Percentiles rank a stretch among this genome's conserved stretches.
These are phyloP conservation scores for Cajanus cajan DNA, from an alignment of 306 rosid species.

Conservation along the genomic window DNA sequence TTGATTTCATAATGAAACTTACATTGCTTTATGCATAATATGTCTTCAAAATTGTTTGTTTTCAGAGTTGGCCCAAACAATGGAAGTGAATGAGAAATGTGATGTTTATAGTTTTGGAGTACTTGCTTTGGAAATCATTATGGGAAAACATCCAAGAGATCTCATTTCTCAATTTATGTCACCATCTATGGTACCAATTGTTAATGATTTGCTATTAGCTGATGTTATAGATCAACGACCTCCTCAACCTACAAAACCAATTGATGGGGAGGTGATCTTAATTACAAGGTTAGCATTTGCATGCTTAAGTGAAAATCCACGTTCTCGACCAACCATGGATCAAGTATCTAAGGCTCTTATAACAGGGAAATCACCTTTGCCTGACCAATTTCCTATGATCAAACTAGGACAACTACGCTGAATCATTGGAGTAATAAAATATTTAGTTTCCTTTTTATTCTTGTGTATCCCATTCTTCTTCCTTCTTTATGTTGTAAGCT, in stretches of 20 bases:
- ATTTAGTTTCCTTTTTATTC: neutral
- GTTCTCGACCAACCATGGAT: conserved; percentile 30
- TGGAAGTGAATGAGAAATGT: conserved; percentile 24
- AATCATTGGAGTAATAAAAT: neutral
- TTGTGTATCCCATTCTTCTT: neutral
- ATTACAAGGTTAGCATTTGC: conserved; percentile 14
- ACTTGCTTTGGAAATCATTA: conserved; percentile 31
- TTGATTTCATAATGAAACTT: neutral
- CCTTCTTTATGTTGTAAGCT: neutral
- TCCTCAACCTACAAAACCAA: neutral
- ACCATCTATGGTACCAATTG: neutral
- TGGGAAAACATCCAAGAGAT: conserved; percentile 38
- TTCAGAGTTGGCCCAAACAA: conserved; percentile 15
- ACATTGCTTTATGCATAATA: neutral
- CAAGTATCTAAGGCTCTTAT: conserved; percentile 23
- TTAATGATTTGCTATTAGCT: neutral
- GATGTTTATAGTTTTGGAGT: conserved; percentile 36
- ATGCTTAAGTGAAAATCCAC: conserved; percentile 27
- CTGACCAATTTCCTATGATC: neutral
- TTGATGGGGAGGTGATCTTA: conserved; percentile 14
- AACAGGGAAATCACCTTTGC: neutral
- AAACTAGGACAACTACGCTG: conserved; percentile 30
- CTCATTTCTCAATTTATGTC: conserved; percentile 15
- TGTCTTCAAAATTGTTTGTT: neutral
- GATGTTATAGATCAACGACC: conserved; percentile 29